Base-by-base conservation (phyloP, 768 basidiomycete species). In the Ephemerocybe angulata region DNA sequence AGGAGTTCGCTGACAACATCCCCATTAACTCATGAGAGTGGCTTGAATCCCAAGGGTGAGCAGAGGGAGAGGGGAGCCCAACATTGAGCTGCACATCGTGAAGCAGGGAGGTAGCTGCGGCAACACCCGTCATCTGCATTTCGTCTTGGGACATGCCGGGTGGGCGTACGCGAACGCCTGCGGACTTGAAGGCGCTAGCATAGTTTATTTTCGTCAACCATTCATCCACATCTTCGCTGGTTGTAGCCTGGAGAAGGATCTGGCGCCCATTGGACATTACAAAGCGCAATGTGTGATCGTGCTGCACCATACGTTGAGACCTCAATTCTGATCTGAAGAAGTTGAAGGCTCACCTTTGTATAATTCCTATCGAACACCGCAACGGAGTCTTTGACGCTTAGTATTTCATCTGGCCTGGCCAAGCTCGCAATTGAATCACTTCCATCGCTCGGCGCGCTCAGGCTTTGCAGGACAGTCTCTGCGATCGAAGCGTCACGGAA, bases 181-280 rank as follows among this genome's bases (percentile, higher is more conserved):
- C 79, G 1, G 91, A 85, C 71, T 88, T 93, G 82, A 97, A 98
- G 4, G 91, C 78, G 55, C 92, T 88, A 2, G 93, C 93, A 65
- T 97, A 98, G 70, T 99, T 99, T 65, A 98, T 93, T 29, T 80
- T 77, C 13, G 87, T 80, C 58, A 98, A 85, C 97, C 97, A 99
- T 58, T 87, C 82, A 62, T 94, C 88, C 74, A 91, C 79, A 55
- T 94, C 90, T 41, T 73, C 68, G 56, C 86, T 85, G 62, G 81
- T 77, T 12, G 76, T 64, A 5, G 89, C 80, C 64, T 93, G 91
- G 19, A 98, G 76, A 33, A 98, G 81, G 56, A 88, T 83, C 60
- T 93, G 89, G 1, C 91, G 87, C 11, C 90, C 86, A 61, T 88
- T 83, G 24, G 84, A 77, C 65, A 91, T 77, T 25, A 84, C 76